phyloP scores from a whole-genome alignment of 1,284 basidiomycete genomes.

The Ustilago nuda region DNA sequence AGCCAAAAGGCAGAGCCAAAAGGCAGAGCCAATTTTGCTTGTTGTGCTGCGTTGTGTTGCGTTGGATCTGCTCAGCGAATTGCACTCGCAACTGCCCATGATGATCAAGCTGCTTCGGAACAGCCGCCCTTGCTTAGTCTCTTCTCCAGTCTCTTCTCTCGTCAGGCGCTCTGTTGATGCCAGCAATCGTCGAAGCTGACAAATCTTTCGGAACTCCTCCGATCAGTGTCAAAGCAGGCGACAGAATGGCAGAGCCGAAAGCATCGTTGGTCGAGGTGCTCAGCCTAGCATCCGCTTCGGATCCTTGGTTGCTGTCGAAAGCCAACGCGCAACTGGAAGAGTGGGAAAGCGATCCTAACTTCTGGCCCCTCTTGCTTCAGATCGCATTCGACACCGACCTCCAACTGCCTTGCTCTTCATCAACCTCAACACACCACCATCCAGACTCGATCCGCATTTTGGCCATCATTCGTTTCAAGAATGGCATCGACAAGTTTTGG shows the following conservation, averaged over 20 bases:
- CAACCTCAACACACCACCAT: slow-evolving; percentile 22
- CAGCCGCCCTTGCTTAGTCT: background rate
- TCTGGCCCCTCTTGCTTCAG: slow-evolving; percentile 60
- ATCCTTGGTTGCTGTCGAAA: slow-evolving; percentile 30
- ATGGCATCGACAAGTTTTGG: slow-evolving; percentile 67
- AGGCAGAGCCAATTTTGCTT: slow-evolving; percentile 9
- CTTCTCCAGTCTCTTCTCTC: background rate
- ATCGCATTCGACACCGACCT: slow-evolving; percentile 56
- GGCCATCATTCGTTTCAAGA: slow-evolving; percentile 68
- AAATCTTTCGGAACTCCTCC: background rate
- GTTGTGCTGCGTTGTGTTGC: background rate
- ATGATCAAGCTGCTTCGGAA: background rate
- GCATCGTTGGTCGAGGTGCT: slow-evolving; percentile 46
- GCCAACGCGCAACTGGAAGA: slow-evolving; percentile 53
- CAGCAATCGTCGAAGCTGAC: background rate
- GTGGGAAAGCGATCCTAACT: slow-evolving; percentile 57
- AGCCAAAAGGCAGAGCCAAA: slow-evolving; percentile 8
- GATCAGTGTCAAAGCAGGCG: background rate
- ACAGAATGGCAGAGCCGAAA: slow-evolving; percentile 35
- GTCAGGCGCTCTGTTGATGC: background rate
- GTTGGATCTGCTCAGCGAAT: background rate
- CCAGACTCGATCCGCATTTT: slow-evolving; percentile 49
- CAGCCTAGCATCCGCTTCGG: slow-evolving; percentile 38
- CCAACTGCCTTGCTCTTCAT: slow-evolving; percentile 11
- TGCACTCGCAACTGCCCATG: background rate